A percentile compares a stretch with the other conserved stretches of the same genome.
phyloP scores from a whole-genome alignment of 495 filamentous ascomycete genomes.

The Lichenothelia convexa region DNA sequence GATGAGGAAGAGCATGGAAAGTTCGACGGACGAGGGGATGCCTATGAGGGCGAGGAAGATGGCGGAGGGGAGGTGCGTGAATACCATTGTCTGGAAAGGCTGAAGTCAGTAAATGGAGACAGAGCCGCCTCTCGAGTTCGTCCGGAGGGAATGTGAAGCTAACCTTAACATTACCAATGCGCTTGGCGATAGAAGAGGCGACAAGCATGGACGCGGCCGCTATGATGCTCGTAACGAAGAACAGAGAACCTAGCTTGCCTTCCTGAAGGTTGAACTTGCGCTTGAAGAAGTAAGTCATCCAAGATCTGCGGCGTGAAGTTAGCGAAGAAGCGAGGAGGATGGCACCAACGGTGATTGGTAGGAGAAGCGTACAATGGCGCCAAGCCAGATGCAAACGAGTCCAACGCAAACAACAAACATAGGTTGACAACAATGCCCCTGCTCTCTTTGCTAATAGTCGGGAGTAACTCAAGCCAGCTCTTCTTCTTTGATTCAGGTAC shows the following conservation, averaged over 20 bases:
- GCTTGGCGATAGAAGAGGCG: slow-evolving; percentile 53
- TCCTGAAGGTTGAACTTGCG: slow-evolving; percentile 53
- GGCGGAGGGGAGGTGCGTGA: slow-evolving; percentile 63
- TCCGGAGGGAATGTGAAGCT: too few species aligned
- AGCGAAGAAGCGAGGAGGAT: too few species aligned
- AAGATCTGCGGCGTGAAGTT: slow-evolving; percentile 28
- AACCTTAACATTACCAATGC: slow-evolving; percentile 63
- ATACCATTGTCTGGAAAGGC: slow-evolving; percentile 85
- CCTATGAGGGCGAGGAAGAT: slow-evolving; percentile 55
- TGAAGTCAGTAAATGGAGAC: too few species aligned
- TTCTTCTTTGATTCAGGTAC: too few species aligned
- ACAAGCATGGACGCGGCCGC: slow-evolving; percentile 61
- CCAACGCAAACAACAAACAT: slow-evolving; percentile 58
- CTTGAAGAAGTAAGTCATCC: slow-evolving; percentile 63
- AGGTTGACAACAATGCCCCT: slow-evolving; percentile 46
- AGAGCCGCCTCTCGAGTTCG: too few species aligned
- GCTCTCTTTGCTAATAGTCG: too few species aligned
- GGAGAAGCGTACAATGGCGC: slow-evolving; percentile 41
- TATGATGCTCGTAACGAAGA: slow-evolving; percentile 46
- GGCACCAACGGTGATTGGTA: too few species aligned
- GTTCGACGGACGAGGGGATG: slow-evolving; percentile 35
- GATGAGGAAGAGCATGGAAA: slow-evolving; percentile 45
- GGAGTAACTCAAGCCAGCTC: too few species aligned
- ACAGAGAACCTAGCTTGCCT: slow-evolving; percentile 51
- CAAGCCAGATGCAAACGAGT: slow-evolving; percentile 65